phyloP scores from a whole-genome alignment of 2,329 filamentous ascomycete genomes.

The Paraconiothyrium sp. region DNA sequence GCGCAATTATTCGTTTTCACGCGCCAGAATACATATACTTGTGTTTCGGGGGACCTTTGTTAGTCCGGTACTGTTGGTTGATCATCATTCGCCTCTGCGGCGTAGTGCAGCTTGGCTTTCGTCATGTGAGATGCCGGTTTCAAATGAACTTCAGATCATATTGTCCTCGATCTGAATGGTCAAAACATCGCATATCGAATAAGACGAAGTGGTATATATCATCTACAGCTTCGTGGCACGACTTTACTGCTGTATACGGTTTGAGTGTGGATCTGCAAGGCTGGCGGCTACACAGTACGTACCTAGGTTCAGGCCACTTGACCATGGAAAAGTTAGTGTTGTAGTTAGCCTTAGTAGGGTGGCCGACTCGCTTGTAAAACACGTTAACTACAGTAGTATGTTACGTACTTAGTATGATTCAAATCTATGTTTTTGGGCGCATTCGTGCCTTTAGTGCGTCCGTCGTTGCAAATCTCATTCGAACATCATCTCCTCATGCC shows the following conservation, averaged over 20 bases:
- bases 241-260: not conserved
- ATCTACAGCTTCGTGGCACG: not conserved
- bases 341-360: too few relatives aligned
- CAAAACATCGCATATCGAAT: not conserved
- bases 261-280: slow-evolving; percentile 1
- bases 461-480: too few relatives aligned
- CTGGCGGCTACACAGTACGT: not conserved
- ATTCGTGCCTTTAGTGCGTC: too few relatives aligned
- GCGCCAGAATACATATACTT: not conserved
- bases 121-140: not conserved
- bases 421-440: too few relatives aligned
- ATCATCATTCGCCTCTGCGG: not conserved
- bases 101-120: slow-evolving; percentile 1
- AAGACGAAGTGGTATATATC: not conserved
- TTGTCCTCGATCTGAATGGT: not conserved
- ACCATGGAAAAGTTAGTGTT: too few relatives aligned
- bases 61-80: not conserved
- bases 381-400: too few relatives aligned
- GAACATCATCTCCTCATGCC: too few relatives aligned
- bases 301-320: too few relatives aligned
- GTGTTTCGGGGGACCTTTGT: not conserved
- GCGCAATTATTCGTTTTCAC: not conserved
- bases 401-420: too few relatives aligned
- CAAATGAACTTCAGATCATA: not conserved
- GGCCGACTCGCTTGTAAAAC: too few relatives aligned